Conservation (phyloP, 1,139 yeast genomes). For the Saccharomyces hybrid region DNA sequence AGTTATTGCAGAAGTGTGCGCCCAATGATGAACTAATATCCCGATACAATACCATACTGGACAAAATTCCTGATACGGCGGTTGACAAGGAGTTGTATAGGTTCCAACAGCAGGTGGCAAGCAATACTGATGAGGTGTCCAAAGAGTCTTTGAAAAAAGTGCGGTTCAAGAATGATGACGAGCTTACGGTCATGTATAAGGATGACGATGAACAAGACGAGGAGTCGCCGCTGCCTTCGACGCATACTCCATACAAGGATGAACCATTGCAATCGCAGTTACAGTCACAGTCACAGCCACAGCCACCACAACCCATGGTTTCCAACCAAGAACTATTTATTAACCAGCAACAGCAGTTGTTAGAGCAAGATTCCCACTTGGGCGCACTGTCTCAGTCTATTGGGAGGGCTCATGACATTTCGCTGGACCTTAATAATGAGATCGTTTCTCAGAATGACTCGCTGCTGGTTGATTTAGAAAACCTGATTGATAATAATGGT, state of each 20-base stretch:
- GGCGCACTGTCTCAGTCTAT: constrained; percentile 20
- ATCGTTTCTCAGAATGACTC: constrained; percentile 25
- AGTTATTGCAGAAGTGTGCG: constrained; percentile 11
- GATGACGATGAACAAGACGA: constrained; percentile 4
- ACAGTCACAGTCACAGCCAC: neutral
- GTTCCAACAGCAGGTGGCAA: neutral
- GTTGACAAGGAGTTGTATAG: neutral
- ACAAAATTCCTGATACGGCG: neutral
- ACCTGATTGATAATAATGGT: constrained; percentile 22
- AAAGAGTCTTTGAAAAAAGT: constrained; percentile 19
- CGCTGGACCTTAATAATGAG: constrained; percentile 27
- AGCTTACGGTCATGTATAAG: constrained; percentile 1
- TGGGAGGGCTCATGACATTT: constrained; percentile 21
- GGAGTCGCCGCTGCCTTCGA: constrained; percentile 3
- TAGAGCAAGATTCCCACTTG: constrained; percentile 27
- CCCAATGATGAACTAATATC: neutral
- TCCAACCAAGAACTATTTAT: constrained; percentile 26
- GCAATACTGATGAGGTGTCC: neutral
- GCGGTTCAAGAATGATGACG: constrained; percentile 22
- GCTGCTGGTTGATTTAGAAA: constrained; percentile 26
- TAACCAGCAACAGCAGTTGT: constrained; percentile 27
- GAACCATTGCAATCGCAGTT: neutral
- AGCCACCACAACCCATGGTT: constrained; percentile 3
- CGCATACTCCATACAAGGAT: constrained; percentile 5
- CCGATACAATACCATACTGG: constrained; percentile 8